Evolutionary conservation across 2,329 filamentous ascomycete genomes (phyloP), one percentile per base, ranked within the genome.

Genomic region (Gaeumannomyces sp.): DNA sequence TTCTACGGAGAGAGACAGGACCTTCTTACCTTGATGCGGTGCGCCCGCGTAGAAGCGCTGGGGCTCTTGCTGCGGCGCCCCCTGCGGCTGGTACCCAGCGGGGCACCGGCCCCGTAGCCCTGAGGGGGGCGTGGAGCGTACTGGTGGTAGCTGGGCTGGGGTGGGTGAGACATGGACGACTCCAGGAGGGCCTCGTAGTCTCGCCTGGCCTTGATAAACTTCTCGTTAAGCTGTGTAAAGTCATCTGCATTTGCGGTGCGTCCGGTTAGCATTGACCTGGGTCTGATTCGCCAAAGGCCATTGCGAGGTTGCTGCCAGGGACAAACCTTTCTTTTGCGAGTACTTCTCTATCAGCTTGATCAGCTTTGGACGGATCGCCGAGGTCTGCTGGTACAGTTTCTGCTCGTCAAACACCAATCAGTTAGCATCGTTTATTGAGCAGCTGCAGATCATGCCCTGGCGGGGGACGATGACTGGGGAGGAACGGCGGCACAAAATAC

Each of bases 321-420:
- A 53, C 45, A n/a, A 79, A 94, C 93, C 93, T 79, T 99, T 99
- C 85, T 97, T 98, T 75, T 99, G 95, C 13, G 95, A 98, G 75
- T 99, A 99, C 76, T 98, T 98, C 68, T 96, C 95, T 74, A 99
- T 99, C 62, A 99, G 80, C 79, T 98, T 96, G 74, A 99, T 98
- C 67, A 99, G 80, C 80, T 99, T 99, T 16, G 95, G 95, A 38
- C 95, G 86, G 72, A 99, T 99, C 4, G 93, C 91, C 68, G 98
- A 78, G 0, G 95, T 98, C 68, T 93, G 92, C 74, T 99, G 93
- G 73, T 99, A 99, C 71, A 83, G 84, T 85, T 89, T 89, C 84
- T 87, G 70, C 10, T 60, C 68, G 27, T 13, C 2, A 25, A n/a
- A 50, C 16, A 61, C 11, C 5, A 38, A 35, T 19, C 28, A 10